phyloP scores from a whole-genome alignment of 164 flowering plant genomes.

The Platanus orientalis region DNA sequence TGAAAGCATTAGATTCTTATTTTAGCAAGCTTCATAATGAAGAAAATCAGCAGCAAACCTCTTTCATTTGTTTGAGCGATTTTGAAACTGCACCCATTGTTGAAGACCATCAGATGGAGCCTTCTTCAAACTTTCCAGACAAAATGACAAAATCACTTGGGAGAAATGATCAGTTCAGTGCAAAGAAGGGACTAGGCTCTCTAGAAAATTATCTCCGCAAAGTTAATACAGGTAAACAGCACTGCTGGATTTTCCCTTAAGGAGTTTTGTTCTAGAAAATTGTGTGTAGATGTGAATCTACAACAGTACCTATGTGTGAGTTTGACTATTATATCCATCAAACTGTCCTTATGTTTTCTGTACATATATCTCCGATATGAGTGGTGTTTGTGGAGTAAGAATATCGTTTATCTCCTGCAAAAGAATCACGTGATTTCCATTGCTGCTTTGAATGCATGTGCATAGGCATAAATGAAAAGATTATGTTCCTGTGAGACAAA shows the following conservation, averaged over 20 bases:
- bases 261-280: not conserved
- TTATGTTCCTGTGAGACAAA: too few relatives aligned
- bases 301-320: not conserved
- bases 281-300: not conserved
- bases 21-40: conserved; percentile 39
- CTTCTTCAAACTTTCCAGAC: conserved; percentile 11
- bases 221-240: conserved; percentile 29
- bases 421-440: too few relatives aligned
- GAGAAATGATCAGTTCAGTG: conserved; percentile 16
- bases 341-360: not conserved
- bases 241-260: not conserved
- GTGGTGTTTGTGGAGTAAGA: too few relatives aligned
- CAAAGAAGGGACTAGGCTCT: conserved; percentile 29
- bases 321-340: not conserved
- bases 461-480: too few relatives aligned
- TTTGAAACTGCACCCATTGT: not conserved
- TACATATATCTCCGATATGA: not conserved
- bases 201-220: conserved; percentile 40
- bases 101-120: conserved; percentile 8
- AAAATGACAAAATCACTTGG: conserved; percentile 8
- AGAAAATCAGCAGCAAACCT: conserved; percentile 6
- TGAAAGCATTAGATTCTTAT: conserved; percentile 46
- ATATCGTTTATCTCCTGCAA: too few relatives aligned
- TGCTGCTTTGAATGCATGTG: too few relatives aligned
- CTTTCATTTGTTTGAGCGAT: conserved; percentile 3